Conservation (phyloP, 2,329 filamentous ascomycete species). For the Fusarium keratoplasticum region DNA sequence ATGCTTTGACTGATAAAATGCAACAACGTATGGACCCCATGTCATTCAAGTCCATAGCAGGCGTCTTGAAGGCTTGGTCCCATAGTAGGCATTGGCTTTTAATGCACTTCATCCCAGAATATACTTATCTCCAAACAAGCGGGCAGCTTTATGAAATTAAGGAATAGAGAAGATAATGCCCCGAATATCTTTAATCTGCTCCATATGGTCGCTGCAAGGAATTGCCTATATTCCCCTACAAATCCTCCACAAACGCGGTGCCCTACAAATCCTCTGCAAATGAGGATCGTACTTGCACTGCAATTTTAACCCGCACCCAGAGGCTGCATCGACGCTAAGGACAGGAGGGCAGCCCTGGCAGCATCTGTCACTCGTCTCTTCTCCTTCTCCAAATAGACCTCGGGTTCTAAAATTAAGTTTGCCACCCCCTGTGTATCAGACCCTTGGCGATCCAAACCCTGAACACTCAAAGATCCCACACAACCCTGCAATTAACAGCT, state of each 20-base stretch:
- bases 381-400: background rate
- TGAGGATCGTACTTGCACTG: background rate
- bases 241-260: too few relatives aligned
- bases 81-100: background rate
- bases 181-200: background rate
- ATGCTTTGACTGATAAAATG: background rate
- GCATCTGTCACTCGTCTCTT: background rate
- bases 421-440: conserved; percentile 1
- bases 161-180: background rate
- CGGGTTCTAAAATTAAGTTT: conserved; percentile 1
- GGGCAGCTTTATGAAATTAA: background rate
- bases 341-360: background rate
- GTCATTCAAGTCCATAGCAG: too few relatives aligned
- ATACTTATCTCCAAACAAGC: too few relatives aligned
- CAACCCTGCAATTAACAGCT: conserved; percentile 2
- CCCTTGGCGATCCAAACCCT: background rate
- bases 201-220: background rate
- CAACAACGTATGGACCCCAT: too few relatives aligned
- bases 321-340: background rate
- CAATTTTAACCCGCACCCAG: background rate
- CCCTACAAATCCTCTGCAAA: too few relatives aligned
- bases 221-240: too few relatives aligned
- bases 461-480: background rate
- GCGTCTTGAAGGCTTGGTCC: too few relatives aligned
- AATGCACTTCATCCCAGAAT: background rate